A percentile compares a stretch with the other conserved stretches of the same genome.
phyloP scores from a whole-genome alignment of 139 green algal species.

The Auxenochlorella protothecoides region DNA sequence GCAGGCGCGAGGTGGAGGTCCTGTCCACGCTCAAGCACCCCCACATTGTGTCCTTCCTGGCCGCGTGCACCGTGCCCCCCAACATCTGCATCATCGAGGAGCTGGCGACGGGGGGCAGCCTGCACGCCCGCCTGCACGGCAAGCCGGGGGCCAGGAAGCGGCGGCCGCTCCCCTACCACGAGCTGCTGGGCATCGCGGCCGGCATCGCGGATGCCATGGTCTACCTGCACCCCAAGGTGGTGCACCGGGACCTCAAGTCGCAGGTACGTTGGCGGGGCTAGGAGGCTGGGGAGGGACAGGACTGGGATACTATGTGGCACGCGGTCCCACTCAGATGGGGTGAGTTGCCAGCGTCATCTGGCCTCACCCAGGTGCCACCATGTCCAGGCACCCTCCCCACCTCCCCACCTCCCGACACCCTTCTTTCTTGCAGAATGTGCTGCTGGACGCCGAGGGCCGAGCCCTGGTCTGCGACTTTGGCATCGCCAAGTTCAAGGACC shows the following conservation, averaged over 20 bases:
- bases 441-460: conserved; percentile 41
- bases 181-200: conserved; percentile 30
- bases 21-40: conserved; percentile 39
- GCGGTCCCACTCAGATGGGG: too few relatives aligned
- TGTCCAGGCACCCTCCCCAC: background rate
- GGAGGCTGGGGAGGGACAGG: conserved; percentile 8
- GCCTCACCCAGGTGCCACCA: too few relatives aligned
- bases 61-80: conserved; percentile 39
- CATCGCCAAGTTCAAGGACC: conserved; percentile 43
- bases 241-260: conserved; percentile 35
- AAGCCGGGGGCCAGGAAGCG: conserved; percentile 6
- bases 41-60: conserved; percentile 43
- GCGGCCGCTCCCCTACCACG: conserved; percentile 17
- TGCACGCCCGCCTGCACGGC: conserved; percentile 42
- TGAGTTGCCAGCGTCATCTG: too few relatives aligned
- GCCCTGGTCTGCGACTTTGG: conserved; percentile 68
- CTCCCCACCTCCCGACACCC: too few relatives aligned
- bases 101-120: conserved; percentile 41
- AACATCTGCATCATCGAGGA: conserved; percentile 72
- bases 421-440: conserved; percentile 39
- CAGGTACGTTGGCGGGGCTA: conserved; percentile 32
- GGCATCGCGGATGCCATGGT: conserved; percentile 61
- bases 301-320: too few relatives aligned
- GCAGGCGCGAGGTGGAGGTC: conserved; percentile 33
- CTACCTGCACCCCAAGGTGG: conserved; percentile 54